phyloP scores from a whole-genome alignment of 2,329 filamentous ascomycete genomes.

The Fusarium paranaense region DNA sequence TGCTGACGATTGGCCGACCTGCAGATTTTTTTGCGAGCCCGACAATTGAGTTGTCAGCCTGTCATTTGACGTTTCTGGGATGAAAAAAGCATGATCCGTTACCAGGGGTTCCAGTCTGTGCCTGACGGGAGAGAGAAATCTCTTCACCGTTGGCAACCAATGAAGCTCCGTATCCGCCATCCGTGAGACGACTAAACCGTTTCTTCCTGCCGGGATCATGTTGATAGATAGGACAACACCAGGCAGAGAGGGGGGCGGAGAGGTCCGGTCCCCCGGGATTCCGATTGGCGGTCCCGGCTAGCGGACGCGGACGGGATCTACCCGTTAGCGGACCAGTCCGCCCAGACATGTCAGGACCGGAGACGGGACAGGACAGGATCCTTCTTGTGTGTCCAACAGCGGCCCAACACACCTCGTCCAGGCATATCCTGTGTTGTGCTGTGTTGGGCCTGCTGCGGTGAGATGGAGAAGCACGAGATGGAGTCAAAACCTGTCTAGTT shows the following conservation, averaged over 20 bases:
- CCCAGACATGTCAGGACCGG: constrained; percentile 6
- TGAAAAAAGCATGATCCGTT: background rate
- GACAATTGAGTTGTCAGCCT: constrained; percentile 15
- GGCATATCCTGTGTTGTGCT: background rate
- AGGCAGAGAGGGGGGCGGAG: constrained; percentile 19
- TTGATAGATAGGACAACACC: constrained; percentile 14
- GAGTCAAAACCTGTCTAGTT: background rate
- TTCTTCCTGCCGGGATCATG: background rate
- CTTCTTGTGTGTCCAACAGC: background rate
- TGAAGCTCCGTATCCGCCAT: background rate
- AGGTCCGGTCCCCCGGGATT: constrained; percentile 7
- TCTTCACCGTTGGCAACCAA: constrained; percentile 1
- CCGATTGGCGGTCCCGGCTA: constrained; percentile 26
- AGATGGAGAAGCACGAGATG: background rate
- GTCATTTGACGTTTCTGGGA: constrained; percentile 8
- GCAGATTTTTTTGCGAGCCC: background rate
- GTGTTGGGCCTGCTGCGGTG: background rate
- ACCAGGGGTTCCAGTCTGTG: background rate
- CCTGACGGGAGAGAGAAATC: background rate
- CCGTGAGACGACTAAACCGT: background rate
- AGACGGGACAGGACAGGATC: background rate
- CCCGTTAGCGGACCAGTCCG: constrained; percentile 29
- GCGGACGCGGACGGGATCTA: constrained; percentile 28
- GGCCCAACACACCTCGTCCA: background rate
- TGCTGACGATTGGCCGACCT: background rate